A percentile compares a stretch with the other conserved stretches of the same genome.
phyloP scores from a whole-genome alignment of 2,329 filamentous ascomycete genomes.

The Xenosphaeropsis pyriputrescens region DNA sequence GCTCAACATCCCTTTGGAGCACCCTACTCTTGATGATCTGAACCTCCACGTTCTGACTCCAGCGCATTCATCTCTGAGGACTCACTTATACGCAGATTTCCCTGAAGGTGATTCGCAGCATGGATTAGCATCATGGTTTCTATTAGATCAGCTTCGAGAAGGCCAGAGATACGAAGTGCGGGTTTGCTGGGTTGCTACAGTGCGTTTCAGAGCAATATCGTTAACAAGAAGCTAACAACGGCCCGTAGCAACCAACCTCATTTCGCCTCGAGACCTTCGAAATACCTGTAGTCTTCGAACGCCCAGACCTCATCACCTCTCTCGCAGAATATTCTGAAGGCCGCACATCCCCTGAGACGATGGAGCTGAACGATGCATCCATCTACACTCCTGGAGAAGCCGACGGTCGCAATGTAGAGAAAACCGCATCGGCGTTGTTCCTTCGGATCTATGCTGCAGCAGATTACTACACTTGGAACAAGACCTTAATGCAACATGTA shows the following conservation, averaged over 20 bases:
- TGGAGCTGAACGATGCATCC: conserved; percentile 5
- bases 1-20: conserved; percentile 36
- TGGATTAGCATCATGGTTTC: conserved; percentile 62
- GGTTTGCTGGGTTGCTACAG: conserved; percentile 85
- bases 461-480: conserved; percentile 70
- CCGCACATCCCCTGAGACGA: conserved; percentile 15
- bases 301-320: conserved; percentile 47
- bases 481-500: conserved; percentile 58
- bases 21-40: conserved; percentile 42
- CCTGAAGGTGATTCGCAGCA: conserved; percentile 34
- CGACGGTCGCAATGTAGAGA: conserved; percentile 4
- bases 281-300: conserved; percentile 43
- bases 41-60: conserved; percentile 52
- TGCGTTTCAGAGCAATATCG: conserved; percentile 30
- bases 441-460: conserved; percentile 64
- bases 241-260: conserved; percentile 63
- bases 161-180: conserved; percentile 79
- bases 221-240: conserved; percentile 3
- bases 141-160: conserved; percentile 55
- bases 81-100: conserved; percentile 53
- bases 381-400: conserved; percentile 1
- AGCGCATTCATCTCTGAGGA: conserved; percentile 37
- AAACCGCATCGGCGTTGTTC: conserved; percentile 12
- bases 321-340: conserved; percentile 45
- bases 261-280: conserved; percentile 58